Percentiles rank a stretch among this genome's conserved stretches.
Conservation (phyloP, 2,329 filamentous ascomycete species). For the Pseudogymnoascus sp. region DNA sequence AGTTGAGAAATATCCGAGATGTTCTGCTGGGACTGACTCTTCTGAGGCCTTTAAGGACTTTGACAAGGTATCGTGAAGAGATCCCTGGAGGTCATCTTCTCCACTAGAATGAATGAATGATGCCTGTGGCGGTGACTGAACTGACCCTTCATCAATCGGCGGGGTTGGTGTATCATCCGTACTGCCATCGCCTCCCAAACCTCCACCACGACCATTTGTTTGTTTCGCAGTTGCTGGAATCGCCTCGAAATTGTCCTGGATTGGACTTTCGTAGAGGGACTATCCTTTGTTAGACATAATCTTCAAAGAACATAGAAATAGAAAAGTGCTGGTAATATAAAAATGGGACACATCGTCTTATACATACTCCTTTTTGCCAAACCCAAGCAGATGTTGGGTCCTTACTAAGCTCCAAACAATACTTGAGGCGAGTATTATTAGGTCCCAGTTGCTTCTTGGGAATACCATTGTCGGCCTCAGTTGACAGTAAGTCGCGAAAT, state of each 20-base stretch:
- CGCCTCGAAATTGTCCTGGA: not conserved
- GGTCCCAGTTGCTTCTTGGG: not conserved
- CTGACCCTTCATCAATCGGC: not conserved
- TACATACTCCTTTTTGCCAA: not conserved
- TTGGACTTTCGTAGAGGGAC: not conserved
- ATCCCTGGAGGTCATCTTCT: not conserved
- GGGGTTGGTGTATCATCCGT: not conserved
- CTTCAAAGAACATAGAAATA: not conserved
- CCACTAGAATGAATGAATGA: not conserved
- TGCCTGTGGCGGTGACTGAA: not conserved
- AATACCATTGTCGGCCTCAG: not conserved
- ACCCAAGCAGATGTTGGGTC: not conserved
- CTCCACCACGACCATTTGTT: not conserved
- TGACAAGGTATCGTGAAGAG: not conserved
- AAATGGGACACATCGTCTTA: not conserved
- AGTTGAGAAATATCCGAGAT: too few relatives aligned
- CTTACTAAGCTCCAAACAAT: not conserved
- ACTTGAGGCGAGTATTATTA: not conserved
- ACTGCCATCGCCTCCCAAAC: not conserved
- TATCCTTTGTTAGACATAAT: not conserved
- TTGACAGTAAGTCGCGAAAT: not conserved
- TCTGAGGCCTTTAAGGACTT: not conserved
- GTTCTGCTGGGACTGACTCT: not conserved
- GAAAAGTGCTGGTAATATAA: too few relatives aligned
- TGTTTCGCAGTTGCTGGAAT: not conserved